A percentile compares a stretch with the other conserved stretches of the same genome.
These are phyloP conservation scores for Salix purpurea DNA, from an alignment of 345 rosid genomes.

Conservation along the genomic window DNA sequence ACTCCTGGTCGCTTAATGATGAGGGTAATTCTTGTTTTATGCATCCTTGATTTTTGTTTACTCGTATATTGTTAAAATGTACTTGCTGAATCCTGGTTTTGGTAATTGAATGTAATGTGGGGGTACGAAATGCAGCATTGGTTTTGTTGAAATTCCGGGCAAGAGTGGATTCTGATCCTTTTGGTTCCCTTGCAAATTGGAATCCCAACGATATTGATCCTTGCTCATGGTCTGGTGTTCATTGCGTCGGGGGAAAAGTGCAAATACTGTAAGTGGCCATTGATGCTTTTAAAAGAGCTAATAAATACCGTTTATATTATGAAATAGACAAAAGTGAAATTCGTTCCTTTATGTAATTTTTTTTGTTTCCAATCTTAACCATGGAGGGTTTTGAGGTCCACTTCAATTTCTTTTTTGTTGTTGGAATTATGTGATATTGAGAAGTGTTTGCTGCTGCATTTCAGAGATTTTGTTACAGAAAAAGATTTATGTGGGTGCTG, in stretches of 20 bases:
- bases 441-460: not conserved
- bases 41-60: not conserved
- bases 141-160: slow-evolving; percentile 62
- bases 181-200: slow-evolving; percentile 67
- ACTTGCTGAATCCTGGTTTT: not conserved
- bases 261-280: slow-evolving; percentile 62
- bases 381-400: not conserved
- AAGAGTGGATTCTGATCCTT: slow-evolving; percentile 61
- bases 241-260: slow-evolving; percentile 64
- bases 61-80: not conserved
- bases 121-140: slow-evolving; percentile 45
- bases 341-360: not conserved
- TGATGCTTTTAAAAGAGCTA: slow-evolving; percentile 3
- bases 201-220: slow-evolving; percentile 41
- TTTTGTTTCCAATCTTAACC: not conserved
- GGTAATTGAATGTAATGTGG: slow-evolving; percentile 10
- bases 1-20: slow-evolving; percentile 45
- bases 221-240: slow-evolving; percentile 75
- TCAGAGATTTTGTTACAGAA: not conserved
- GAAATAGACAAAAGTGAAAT: not conserved
- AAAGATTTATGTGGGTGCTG: not conserved
- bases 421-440: not conserved
- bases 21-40: slow-evolving; percentile 46
- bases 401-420: not conserved
- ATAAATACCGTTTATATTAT: not conserved